Conservation (phyloP, 129 eudicot genomes). For the Sambucus nigra region DNA sequence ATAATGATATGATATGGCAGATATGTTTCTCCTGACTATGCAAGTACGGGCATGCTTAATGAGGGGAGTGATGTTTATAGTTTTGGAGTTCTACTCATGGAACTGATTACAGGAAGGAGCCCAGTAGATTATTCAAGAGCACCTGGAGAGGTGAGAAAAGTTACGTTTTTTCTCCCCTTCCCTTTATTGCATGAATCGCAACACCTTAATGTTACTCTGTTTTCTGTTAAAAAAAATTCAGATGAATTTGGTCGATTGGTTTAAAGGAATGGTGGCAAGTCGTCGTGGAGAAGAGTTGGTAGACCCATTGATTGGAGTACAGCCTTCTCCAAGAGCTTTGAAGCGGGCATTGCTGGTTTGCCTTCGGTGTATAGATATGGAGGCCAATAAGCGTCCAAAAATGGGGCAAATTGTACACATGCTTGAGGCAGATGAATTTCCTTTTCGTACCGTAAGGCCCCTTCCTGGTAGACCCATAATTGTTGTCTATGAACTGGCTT, state of each 20-base stretch:
- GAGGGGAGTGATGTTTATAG: constrained; percentile 88
- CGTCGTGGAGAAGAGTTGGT: constrained; percentile 80
- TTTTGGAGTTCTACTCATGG: constrained; percentile 93
- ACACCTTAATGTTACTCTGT: background rate
- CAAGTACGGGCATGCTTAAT: constrained; percentile 87
- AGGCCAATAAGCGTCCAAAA: constrained; percentile 77
- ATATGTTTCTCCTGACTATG: constrained; percentile 93
- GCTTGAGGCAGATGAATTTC: constrained; percentile 88
- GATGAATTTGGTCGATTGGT: constrained; percentile 99
- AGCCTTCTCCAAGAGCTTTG: constrained; percentile 75
- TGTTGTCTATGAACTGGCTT: background rate
- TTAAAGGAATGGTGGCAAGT: constrained; percentile 86
- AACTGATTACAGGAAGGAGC: constrained; percentile 80
- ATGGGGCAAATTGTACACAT: constrained; percentile 95
- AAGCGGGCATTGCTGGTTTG: constrained; percentile 82
- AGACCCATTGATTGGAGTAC: constrained; percentile 54
- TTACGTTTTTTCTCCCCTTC: background rate
- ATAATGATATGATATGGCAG: constrained; percentile 24
- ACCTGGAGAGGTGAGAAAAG: constrained; percentile 74
- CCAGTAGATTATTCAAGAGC: constrained; percentile 93
- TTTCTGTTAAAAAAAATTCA: constrained; percentile 29
- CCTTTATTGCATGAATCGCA: background rate
- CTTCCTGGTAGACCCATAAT: background rate
- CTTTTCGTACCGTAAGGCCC: constrained; percentile 55
- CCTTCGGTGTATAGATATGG: constrained; percentile 94